Evolutionary conservation across 768 basidiomycete genomes (phyloP), one percentile per base, ranked within the genome.

Genomic region (Coprinopsis strossmayeri): DNA sequence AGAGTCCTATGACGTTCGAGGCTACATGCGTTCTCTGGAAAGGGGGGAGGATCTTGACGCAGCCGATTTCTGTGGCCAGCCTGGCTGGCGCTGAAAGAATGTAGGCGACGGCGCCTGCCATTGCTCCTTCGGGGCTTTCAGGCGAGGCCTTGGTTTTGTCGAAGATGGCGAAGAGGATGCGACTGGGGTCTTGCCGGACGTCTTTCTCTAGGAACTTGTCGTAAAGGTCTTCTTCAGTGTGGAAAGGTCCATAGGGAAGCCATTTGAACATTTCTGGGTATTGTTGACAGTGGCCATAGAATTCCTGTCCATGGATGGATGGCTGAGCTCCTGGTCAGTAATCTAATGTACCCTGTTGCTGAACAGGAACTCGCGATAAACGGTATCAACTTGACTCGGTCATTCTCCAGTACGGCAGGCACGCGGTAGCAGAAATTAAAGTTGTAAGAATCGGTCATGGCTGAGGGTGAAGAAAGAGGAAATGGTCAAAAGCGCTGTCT

Each of bases 11-110:
- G 1, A 74, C 72, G 52, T 78, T 76, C 2, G 79, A 73, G 2
- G 79, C 71, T 23, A 87, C 74, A 51, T 85, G 80, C 0, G 80
- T 84, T 12, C 77, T 68, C 51, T 84, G 82, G 59, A 81, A 85
- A 1, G 58, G 58, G 0, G 81, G 79, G 1, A 79, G 60, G 34
- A 78, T 71, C 44, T 81, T 65, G 27, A 82, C 62, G 53, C 67
- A 71, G 5, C 77, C 81, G 25, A 84, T 69, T 54, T 87, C 83
- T 10, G 70, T 69, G 23, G 59, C 62, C 7, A 79, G 66, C 49
- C 78, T 57, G 4, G 42, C 44, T 1, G 69, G 53, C 5, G 67
- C 69, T 4, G 74, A 64, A 48, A 77, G 71, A 34, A 79, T 57
- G 49, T 77, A 67, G 0, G 74, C 78, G 5, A 83, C 73, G 5